Percentiles rank a stretch among this genome's conserved stretches.
These are phyloP conservation scores for Larix kaempferi DNA, from an alignment of 75 land plant species.

Conservation along the genomic window DNA sequence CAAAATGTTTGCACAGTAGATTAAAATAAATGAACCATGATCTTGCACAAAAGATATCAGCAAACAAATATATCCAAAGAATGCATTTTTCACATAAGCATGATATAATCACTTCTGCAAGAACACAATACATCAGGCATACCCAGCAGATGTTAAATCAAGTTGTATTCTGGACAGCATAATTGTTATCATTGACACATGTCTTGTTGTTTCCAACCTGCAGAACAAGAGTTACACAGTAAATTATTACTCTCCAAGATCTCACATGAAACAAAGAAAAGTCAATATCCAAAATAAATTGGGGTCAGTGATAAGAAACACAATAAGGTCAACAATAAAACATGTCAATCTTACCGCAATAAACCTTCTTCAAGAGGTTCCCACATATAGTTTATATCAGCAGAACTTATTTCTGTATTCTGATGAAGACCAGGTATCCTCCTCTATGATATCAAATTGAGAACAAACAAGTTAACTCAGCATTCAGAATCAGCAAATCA, in stretches of 20 bases:
- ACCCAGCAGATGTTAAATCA: constrained; percentile 62
- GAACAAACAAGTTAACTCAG: not conserved
- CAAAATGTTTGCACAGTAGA: not conserved
- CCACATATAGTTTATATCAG: constrained; percentile 47
- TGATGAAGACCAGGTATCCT: constrained; percentile 50
- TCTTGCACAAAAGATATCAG: not conserved
- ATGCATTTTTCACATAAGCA: not conserved
- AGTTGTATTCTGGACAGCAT: constrained; percentile 68
- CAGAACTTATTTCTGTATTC: constrained; percentile 41
- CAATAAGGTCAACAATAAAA: not conserved
- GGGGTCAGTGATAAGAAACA: not conserved
- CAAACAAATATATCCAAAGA: not conserved
- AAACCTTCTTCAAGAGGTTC: constrained; percentile 56
- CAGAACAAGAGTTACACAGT: not conserved
- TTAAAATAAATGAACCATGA: not conserved
- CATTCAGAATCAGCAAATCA: not conserved
- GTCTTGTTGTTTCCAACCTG: constrained; percentile 70
- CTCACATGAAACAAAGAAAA: not conserved
- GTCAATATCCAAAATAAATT: not conserved
- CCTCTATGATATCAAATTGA: constrained; percentile 20
- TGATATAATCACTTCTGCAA: not conserved
- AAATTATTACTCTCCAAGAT: not conserved
- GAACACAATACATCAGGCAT: not conserved
- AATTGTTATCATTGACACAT: constrained; percentile 79
- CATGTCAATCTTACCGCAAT: constrained; percentile 35